These are phyloP conservation scores for Aspergillus nanangensis DNA, from an alignment of 495 filamentous ascomycete species.

Conservation along the genomic window DNA sequence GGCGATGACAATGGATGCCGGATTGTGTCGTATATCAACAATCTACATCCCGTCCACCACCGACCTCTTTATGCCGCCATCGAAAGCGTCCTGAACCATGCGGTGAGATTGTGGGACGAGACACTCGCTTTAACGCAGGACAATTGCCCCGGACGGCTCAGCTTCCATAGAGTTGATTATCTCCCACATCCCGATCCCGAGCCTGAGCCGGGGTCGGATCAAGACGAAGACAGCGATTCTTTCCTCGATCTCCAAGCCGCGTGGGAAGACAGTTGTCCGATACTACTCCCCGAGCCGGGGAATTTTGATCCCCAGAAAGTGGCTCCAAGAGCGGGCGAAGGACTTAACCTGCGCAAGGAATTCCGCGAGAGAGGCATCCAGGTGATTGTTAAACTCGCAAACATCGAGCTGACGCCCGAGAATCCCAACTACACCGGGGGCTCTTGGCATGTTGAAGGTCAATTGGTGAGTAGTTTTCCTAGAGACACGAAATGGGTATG, in stretches of 20 bases:
- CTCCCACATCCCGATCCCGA: conserved; percentile 5
- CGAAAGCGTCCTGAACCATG: conserved; percentile 41
- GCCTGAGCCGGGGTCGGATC: conserved; percentile 10
- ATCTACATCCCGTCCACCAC: conserved; percentile 48
- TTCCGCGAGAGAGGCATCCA: conserved; percentile 42
- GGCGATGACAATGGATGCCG: conserved; percentile 19
- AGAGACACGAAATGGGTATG: no score
- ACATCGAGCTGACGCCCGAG: conserved; percentile 57
- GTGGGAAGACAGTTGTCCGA: conserved; percentile 8
- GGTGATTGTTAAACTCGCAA: conserved; percentile 59
- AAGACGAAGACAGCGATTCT: conserved; percentile 13
- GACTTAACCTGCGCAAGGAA: conserved; percentile 19
- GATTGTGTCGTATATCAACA: conserved; percentile 56
- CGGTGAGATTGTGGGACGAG: conserved; percentile 53
- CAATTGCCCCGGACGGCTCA: conserved; percentile 13
- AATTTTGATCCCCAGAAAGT: conserved; percentile 14
- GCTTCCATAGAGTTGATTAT: conserved; percentile 13
- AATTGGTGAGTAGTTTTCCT: conserved; percentile 24
- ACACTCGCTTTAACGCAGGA: conserved; percentile 12
- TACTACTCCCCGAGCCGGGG: conserved; percentile 30
- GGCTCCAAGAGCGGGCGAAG: not conserved
- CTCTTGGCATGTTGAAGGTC: conserved; percentile 52
- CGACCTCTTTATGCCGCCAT: conserved; percentile 45
- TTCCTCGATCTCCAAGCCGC: conserved; percentile 4
- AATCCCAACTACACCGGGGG: conserved; percentile 45